These are phyloP conservation scores for Aspergillus ostianus DNA, from an alignment of 495 filamentous ascomycete species.

Conservation along the genomic window DNA sequence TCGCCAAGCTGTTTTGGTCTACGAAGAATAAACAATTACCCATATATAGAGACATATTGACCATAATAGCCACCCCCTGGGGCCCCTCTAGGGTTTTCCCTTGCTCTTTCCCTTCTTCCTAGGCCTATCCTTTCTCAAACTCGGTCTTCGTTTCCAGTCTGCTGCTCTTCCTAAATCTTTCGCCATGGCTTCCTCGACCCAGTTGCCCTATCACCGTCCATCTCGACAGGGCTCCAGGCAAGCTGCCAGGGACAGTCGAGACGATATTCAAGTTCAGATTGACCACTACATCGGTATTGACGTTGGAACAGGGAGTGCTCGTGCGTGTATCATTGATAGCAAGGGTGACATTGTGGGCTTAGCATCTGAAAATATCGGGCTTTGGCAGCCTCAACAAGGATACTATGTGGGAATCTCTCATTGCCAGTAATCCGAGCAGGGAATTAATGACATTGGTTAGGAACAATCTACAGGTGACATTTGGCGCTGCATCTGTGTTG, in stretches of 20 bases:
- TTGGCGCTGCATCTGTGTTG: constrained; percentile 84
- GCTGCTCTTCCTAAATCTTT: constrained; percentile 10
- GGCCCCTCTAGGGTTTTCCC: too few species aligned
- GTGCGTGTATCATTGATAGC: constrained; percentile 89
- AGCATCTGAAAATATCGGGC: constrained; percentile 84
- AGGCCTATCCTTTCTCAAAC: too few species aligned
- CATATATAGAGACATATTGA: too few species aligned
- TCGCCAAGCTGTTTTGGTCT: too few species aligned
- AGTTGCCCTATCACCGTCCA: constrained; percentile 31
- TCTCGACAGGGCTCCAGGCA: constrained; percentile 46
- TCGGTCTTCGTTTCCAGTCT: too few species aligned
- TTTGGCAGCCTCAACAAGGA: constrained; percentile 88
- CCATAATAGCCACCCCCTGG: too few species aligned
- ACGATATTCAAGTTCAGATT: constrained; percentile 52
- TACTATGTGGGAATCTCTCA: constrained; percentile 64
- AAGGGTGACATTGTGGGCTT: constrained; percentile 91
- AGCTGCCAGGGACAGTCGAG: constrained; percentile 54
- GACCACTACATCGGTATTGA: constrained; percentile 89
- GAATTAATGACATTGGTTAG: constrained; percentile 37
- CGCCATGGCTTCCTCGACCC: constrained; percentile 24
- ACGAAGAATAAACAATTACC: too few species aligned
- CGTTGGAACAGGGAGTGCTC: constrained; percentile 91
- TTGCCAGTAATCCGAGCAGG: not conserved
- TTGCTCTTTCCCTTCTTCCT: too few species aligned
- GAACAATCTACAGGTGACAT: constrained; percentile 98